phyloP scores from a whole-genome alignment of 305 asterid genomes.

The Fraxinus baroniana region DNA sequence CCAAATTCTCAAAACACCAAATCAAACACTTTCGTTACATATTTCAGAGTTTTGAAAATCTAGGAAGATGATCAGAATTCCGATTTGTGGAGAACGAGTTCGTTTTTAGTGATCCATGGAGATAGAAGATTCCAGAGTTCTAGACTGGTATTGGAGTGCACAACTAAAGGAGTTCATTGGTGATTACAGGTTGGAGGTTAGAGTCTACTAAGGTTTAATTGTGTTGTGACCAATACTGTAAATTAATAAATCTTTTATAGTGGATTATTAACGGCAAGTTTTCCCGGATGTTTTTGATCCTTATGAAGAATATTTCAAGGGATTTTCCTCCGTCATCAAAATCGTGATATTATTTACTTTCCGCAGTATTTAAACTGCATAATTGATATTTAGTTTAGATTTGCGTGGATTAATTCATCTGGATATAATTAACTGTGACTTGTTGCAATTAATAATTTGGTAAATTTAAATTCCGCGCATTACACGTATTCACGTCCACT shows the following conservation, averaged over 20 bases:
- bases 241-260: neutral
- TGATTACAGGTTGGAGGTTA: neutral
- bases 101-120: neutral
- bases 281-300: neutral
- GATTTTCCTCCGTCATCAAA: neutral
- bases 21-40: too few relatives aligned
- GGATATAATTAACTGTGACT: neutral
- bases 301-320: too few relatives aligned
- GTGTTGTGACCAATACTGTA: neutral
- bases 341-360: neutral
- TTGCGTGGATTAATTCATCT: neutral
- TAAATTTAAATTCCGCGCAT: neutral
- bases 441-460: neutral
- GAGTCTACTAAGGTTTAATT: neutral
- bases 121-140: neutral
- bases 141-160: neutral
- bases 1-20: too few relatives aligned
- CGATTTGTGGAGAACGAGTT: too few relatives aligned
- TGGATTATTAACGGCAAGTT: neutral
- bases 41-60: neutral
- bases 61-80: neutral
- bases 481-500: neutral
- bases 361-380: neutral
- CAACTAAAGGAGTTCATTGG: neutral
- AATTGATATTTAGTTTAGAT: neutral